Evolutionary conservation across 1,284 basidiomycete genomes (phyloP), one percentile per base, ranked within the genome.

Genomic region (Boletus subluridellus): DNA sequence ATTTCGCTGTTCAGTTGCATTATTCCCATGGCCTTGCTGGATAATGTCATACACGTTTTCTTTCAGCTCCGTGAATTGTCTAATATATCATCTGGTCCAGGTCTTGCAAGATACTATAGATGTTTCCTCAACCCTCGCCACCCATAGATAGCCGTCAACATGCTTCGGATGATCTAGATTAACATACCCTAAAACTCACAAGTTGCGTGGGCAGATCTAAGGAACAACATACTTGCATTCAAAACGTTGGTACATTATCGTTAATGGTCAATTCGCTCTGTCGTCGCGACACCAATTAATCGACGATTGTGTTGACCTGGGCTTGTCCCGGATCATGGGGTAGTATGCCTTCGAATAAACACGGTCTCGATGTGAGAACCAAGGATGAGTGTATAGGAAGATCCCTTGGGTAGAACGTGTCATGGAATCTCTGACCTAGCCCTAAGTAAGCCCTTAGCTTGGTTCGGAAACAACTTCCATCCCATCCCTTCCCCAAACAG

Each of bases 21-120:
- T 68, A 80, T 94, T 52, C 81, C 46, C 47, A 4, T 57, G 46
- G 12, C 17, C 44, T 47, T 41, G 15, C 50, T 48, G 47, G 56
- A 54, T 61, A 84, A 52, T 51, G 21, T 46, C 14, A 57, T 39
- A 30, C 28, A 30, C 28, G 10, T n/a, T 30, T 42, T 49, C 35
- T 34, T 37, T 10, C 8, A 9, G 28, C 26, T 32, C 46, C 21
- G 17, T 44, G 58, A 46, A 30, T 32, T 21, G 24, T 35, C 10
- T 28, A 30, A 48, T 28, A 5, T 24, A 48, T 26, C 32, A 10
- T 30, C n/a, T 14, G 26, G 41, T 24, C 4, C 5, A 10, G 4
- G 15, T 51, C 26, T 42, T 35, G 37, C 41, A 55, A 28, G 21
- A 28, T 24, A 45, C 26, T 17, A 26, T 12, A 35, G 28, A 34